Conservation (phyloP, 768 basidiomycete genomes). For the Russula emetica region DNA sequence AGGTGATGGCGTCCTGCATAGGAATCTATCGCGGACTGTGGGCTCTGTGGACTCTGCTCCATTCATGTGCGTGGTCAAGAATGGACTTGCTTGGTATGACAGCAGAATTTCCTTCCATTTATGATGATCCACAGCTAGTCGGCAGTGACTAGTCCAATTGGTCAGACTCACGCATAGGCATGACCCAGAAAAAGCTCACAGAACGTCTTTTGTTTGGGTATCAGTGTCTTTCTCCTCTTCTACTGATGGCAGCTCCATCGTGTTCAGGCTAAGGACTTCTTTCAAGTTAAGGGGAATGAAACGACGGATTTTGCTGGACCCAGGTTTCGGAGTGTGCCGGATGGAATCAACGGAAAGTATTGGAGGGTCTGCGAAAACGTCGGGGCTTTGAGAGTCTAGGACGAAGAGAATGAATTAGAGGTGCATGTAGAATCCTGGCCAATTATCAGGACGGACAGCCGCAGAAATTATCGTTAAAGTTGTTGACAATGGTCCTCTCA, state of each 20-base stretch:
- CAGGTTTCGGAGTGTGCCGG: conserved; percentile 12
- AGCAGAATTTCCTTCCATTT: background rate
- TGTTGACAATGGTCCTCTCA: background rate
- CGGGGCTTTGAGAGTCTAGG: background rate
- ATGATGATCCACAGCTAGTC: background rate
- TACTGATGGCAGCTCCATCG: background rate
- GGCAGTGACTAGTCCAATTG: conserved; percentile 3
- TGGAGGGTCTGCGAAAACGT: conserved; percentile 1
- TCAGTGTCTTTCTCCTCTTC: conserved; percentile 4
- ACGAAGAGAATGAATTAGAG: conserved; percentile 1
- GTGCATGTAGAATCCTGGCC: background rate
- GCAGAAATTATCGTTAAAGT: conserved; percentile 1
- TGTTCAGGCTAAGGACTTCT: background rate
- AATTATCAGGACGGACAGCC: conserved; percentile 3
- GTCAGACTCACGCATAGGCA: background rate
- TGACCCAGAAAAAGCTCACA: background rate
- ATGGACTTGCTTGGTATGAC: conserved; percentile 6
- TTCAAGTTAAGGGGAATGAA: background rate
- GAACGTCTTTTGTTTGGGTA: background rate
- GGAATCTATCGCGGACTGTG: background rate
- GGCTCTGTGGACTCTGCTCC: conserved; percentile 1
- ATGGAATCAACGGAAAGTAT: conserved; percentile 16
- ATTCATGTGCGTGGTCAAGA: background rate
- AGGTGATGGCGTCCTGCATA: conserved; percentile 13
- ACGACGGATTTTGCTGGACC: background rate